Evolutionary conservation across 2,329 filamentous ascomycete genomes (phyloP), one percentile per base, ranked within the genome.

Genomic region (Curvularia sp.): DNA sequence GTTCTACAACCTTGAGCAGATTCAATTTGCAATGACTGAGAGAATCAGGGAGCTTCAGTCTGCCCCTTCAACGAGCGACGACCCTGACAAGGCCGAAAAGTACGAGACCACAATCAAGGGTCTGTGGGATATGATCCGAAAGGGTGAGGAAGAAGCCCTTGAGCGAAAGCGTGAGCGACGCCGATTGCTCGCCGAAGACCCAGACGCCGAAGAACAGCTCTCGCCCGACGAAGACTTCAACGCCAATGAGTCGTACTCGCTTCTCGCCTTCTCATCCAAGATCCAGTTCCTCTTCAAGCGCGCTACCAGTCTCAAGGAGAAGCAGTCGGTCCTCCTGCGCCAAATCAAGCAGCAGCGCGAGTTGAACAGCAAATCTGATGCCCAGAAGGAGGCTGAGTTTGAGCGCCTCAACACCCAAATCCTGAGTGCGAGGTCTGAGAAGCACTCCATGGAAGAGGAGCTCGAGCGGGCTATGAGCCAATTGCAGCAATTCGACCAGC

Each of bases 291-390:
- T 97, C 4, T 92, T 93, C 72, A 83, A 84, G 41, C 90, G 92
- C 58, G 86, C 92, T n/a, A 89, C 88, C 18, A 86, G 86, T 20
- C 81, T 97, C 35, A 89, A 91, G 61, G 91, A 97, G 68, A 93
- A 98, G 74, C 96, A 97, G 74, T 87, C 88, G 49, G 93, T 97
- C 22, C 84, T 98, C 8, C 90, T 94, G 70, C 88, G 93, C 43
- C 93, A 98, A 75, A 94, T 97, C 70, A 94, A 96, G 79, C 93
- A 98, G 75, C 94, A 98, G 78, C 90, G 93, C 58, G 92, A 96
- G 72, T 85, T 97, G 57, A 96, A 96, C 78, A 93, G 85, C 80
- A 93, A 93, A 72, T 93, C 92, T 1, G 92, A 96, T 66, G 82
- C 73, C 2, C 75, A 78, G 48, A 77, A 72, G 53, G 76, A 78